These are phyloP conservation scores for Beauveria sp. DNA, from an alignment of 2,329 filamentous ascomycete species.

Conservation along the genomic window DNA sequence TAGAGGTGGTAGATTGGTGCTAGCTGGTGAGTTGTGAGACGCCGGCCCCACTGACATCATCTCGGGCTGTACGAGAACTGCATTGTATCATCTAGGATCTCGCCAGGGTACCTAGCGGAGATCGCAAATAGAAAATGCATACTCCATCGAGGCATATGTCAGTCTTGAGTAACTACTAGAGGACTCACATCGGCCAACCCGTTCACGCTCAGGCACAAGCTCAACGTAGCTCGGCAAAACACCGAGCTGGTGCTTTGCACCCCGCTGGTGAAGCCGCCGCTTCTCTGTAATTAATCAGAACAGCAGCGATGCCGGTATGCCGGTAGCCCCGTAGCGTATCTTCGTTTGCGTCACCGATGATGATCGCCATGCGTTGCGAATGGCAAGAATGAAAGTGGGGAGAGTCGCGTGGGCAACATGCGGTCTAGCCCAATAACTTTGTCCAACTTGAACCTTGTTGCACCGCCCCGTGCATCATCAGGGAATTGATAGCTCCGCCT, in stretches of 20 bases:
- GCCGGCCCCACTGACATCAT: slow-evolving; percentile 7
- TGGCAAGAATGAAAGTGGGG: slow-evolving; percentile 2
- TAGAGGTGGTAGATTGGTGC: not conserved
- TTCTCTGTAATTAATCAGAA: not conserved
- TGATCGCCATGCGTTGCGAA: not conserved
- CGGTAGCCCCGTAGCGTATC: not conserved
- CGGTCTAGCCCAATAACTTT: not conserved
- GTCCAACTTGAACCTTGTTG: not conserved
- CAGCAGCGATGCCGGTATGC: not conserved
- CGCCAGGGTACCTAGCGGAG: not conserved
- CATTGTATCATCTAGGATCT: not conserved
- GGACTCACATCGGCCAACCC: too few relatives aligned
- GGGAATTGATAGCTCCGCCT: not conserved
- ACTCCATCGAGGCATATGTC: not conserved
- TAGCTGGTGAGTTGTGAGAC: not conserved
- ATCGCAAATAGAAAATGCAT: not conserved
- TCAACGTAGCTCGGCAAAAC: not conserved
- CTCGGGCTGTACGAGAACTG: not conserved
- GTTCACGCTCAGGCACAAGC: not conserved
- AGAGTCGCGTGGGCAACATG: slow-evolving; percentile 5
- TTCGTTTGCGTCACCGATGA: slow-evolving; percentile 6
- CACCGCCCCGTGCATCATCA: not conserved
- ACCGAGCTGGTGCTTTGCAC: not conserved
- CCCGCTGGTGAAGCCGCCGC: not conserved
- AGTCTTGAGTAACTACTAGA: too few relatives aligned